Conservation (phyloP, 108 stramenopile species). For the Stephanodiscus triporus region DNA sequence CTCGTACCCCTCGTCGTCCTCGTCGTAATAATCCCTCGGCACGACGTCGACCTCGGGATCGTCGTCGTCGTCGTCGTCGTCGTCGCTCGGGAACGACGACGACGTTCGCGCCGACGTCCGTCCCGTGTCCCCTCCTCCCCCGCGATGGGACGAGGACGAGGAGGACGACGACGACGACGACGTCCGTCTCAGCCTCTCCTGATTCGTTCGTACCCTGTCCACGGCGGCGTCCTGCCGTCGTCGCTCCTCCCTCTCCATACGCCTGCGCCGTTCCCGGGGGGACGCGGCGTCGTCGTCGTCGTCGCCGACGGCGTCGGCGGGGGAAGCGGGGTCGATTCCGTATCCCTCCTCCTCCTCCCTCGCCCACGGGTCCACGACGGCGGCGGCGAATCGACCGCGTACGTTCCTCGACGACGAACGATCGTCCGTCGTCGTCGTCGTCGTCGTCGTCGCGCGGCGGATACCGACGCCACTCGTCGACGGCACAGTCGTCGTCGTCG, state of each 20-base stretch:
- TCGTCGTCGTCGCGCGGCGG: constrained; percentile 2
- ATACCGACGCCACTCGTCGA: no score
- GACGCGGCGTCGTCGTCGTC: not conserved
- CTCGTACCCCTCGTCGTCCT: constrained; percentile 67
- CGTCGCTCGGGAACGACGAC: not conserved
- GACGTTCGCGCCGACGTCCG: no score
- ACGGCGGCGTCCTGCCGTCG: no score
- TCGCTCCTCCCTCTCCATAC: not conserved
- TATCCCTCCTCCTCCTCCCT: constrained; percentile 32
- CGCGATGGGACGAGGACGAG: no score
- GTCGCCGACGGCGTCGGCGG: not conserved
- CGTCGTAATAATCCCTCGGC: constrained; percentile 50
- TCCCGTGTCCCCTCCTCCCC: no score
- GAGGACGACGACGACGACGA: constrained; percentile 1
- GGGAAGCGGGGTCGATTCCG: not conserved
- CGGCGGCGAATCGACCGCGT: no score
- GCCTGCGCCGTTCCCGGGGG: not conserved
- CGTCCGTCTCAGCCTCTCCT: no score
- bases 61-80: not conserved
- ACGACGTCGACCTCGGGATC: constrained; percentile 2
- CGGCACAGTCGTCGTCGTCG: constrained; percentile 18
- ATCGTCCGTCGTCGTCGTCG: constrained; percentile 18
- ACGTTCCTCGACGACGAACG: constrained; percentile 32
- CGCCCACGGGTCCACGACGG: constrained; percentile 63
- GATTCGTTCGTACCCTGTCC: no score